Evolutionary conservation across 2,329 filamentous ascomycete genomes (phyloP).

Genomic region (Simplicillium sp.): DNA sequence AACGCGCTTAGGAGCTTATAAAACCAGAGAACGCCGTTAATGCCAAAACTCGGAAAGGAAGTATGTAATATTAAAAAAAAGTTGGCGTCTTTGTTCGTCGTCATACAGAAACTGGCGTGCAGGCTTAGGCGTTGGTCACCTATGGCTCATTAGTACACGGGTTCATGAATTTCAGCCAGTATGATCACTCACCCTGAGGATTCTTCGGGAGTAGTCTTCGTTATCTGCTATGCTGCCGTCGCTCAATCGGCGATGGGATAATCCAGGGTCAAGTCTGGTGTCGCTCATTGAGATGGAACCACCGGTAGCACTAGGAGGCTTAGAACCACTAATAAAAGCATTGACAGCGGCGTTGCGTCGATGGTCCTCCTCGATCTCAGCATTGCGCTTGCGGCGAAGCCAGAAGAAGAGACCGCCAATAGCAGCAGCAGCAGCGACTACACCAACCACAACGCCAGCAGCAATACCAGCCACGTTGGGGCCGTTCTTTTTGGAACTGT

Average conservation of each 20-base stretch:
- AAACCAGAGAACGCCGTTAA: slow-evolving; percentile 27
- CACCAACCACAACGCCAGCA: slow-evolving; percentile 77
- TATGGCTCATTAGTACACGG: background rate
- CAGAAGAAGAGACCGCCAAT: slow-evolving; percentile 64
- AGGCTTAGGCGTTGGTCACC: background rate
- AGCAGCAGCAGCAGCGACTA: slow-evolving; percentile 58
- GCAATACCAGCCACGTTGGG: slow-evolving; percentile 78
- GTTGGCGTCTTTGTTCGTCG: background rate
- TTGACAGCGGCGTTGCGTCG: slow-evolving; percentile 71
- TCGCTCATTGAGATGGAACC: slow-evolving; percentile 66
- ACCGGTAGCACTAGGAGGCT: slow-evolving; percentile 51
- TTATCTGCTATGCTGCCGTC: slow-evolving; percentile 96
- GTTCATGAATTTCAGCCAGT: background rate
- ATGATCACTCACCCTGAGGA: slow-evolving; percentile 68
- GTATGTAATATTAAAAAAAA: background rate
- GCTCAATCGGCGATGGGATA: slow-evolving; percentile 77
- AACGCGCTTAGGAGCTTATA: no score
- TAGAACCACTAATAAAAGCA: slow-evolving; percentile 59
- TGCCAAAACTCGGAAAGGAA: slow-evolving; percentile 18
- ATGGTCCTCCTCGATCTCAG: slow-evolving; percentile 75
- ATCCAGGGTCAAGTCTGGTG: slow-evolving; percentile 75
- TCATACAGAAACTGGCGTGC: slow-evolving; percentile 6
- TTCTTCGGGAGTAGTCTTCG: slow-evolving; percentile 91
- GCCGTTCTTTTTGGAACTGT: slow-evolving; percentile 13
- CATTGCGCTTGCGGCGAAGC: slow-evolving; percentile 65